Evolutionary conservation across 2,329 filamentous ascomycete genomes (phyloP).

Genomic region (Colletotrichum sp.): DNA sequence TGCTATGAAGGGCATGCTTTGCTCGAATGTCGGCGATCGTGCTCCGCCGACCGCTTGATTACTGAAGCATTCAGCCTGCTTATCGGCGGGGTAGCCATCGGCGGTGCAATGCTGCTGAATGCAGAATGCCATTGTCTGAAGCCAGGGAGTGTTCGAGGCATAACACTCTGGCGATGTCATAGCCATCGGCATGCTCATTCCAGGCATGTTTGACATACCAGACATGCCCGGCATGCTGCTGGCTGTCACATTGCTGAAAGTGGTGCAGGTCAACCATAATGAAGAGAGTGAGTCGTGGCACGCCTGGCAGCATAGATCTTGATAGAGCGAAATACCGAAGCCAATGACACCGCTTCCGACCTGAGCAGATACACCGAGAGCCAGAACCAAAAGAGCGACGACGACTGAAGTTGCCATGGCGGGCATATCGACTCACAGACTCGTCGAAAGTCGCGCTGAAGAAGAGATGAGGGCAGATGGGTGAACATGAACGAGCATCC

Average conservation of each 20-base stretch:
- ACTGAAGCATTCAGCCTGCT: slow-evolving; percentile 1
- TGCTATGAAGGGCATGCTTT: slow-evolving; percentile 4
- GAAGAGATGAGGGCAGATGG: neutral
- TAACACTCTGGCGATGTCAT: slow-evolving; percentile 30
- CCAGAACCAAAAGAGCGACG: neutral
- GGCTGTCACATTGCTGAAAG: neutral
- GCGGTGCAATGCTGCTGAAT: slow-evolving; percentile 34
- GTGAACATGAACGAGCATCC: neutral
- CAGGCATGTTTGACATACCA: neutral
- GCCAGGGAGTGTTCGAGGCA: slow-evolving; percentile 30
- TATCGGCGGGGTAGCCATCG: slow-evolving; percentile 19
- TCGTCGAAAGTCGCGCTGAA: neutral
- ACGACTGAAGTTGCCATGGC: neutral
- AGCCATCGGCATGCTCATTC: slow-evolving; percentile 15
- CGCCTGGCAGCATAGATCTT: neutral
- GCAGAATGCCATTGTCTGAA: slow-evolving; percentile 37
- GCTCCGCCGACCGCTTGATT: neutral
- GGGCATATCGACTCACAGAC: neutral
- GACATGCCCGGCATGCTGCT: neutral
- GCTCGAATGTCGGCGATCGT: slow-evolving; percentile 25
- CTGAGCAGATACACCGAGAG: neutral
- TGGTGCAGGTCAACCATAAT: neutral
- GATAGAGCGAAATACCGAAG: neutral
- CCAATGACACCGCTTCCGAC: slow-evolving; percentile 1
- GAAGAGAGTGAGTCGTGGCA: slow-evolving; percentile 3